These are phyloP conservation scores for Claviceps pusilla DNA, from an alignment of 2,329 filamentous ascomycete genomes.

Conservation along the genomic window DNA sequence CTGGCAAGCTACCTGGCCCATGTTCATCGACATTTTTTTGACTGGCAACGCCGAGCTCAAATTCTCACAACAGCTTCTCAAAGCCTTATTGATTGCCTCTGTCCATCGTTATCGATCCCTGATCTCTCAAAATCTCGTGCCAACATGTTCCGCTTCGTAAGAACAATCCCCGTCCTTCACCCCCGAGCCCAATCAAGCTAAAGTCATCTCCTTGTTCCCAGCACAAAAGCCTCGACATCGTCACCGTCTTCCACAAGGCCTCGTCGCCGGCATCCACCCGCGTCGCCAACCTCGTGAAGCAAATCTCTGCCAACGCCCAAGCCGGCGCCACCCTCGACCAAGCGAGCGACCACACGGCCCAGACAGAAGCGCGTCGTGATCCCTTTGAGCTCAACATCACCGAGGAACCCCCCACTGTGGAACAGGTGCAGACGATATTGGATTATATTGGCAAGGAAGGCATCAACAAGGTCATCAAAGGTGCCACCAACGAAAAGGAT, in stretches of 20 bases:
- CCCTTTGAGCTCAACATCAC: slow-evolving; percentile 82
- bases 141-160: slow-evolving; percentile 13
- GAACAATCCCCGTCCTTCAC: neutral
- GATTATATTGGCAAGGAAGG: slow-evolving; percentile 59
- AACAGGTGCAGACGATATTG: slow-evolving; percentile 71
- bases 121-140: neutral
- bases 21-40: neutral
- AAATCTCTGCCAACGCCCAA: slow-evolving; percentile 55
- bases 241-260: slow-evolving; percentile 91
- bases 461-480: slow-evolving; percentile 50
- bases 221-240: slow-evolving; percentile 73
- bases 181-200: neutral
- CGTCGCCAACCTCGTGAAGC: slow-evolving; percentile 64
- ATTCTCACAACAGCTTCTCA: neutral
- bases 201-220: slow-evolving; percentile 19
- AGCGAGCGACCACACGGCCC: slow-evolving; percentile 47
- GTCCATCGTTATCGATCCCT: neutral
- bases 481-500: slow-evolving; percentile 59
- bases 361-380: slow-evolving; percentile 38
- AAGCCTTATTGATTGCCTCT: neutral
- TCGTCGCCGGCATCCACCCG: slow-evolving; percentile 56
- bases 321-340: slow-evolving; percentile 59
- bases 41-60: neutral
- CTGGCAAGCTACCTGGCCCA: neutral
- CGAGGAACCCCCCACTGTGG: slow-evolving; percentile 61